phyloP scores from a whole-genome alignment of 768 basidiomycete genomes.

The Pholiota conissans region DNA sequence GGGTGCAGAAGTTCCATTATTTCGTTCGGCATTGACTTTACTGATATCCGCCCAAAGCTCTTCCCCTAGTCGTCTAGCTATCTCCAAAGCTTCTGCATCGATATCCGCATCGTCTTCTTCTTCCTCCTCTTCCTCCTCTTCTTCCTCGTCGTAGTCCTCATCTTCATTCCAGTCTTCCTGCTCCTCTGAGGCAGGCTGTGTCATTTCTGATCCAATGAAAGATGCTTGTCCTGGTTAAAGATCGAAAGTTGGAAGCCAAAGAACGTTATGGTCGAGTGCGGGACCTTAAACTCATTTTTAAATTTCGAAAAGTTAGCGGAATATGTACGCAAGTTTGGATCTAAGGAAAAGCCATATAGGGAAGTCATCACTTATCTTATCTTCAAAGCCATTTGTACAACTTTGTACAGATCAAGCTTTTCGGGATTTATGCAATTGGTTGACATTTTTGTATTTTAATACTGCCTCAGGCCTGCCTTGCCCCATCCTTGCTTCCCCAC shows the following conservation, averaged over 20 bases:
- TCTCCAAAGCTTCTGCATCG: slow-evolving; percentile 72
- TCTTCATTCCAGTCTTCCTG: slow-evolving; percentile 40
- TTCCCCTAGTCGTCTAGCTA: slow-evolving; percentile 71
- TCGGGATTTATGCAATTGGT: slow-evolving; percentile 2
- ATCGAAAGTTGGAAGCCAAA: not conserved
- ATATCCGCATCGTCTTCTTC: slow-evolving; percentile 63
- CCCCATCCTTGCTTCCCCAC: slow-evolving; percentile 10
- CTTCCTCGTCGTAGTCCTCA: slow-evolving; percentile 23
- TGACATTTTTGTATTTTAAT: not conserved
- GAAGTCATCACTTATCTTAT: slow-evolving; percentile 30
- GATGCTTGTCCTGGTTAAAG: not conserved
- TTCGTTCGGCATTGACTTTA: slow-evolving; percentile 50
- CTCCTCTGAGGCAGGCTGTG: not conserved
- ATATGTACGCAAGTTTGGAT: slow-evolving; percentile 15
- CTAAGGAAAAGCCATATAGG: slow-evolving; percentile 2
- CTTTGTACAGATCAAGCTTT: slow-evolving; percentile 23
- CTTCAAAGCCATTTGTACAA: slow-evolving; percentile 25
- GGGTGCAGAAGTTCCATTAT: slow-evolving; percentile 26
- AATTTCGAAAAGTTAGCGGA: not conserved
- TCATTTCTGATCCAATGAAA: not conserved
- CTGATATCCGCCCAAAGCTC: slow-evolving; percentile 78
- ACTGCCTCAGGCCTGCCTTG: slow-evolving; percentile 2
- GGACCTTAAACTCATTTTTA: not conserved
- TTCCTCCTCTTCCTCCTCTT: slow-evolving; percentile 46
- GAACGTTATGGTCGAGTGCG: not conserved